Percentiles rank a stretch among this genome's conserved stretches.
Evolutionary conservation across 129 eudicot genomes (phyloP).

Genomic region (Mikania micrantha): DNA sequence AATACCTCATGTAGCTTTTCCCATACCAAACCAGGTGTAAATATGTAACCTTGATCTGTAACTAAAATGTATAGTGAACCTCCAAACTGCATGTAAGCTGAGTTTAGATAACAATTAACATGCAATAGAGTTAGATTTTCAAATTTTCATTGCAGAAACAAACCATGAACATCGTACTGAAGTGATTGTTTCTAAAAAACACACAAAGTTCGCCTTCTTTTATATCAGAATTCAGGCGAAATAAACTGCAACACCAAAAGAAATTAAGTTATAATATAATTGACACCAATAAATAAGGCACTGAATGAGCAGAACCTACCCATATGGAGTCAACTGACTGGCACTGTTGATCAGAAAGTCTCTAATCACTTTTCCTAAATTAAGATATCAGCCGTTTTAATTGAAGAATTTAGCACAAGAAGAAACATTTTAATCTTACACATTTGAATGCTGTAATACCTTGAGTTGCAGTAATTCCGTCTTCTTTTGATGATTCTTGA

Average conservation of each 20-base stretch:
- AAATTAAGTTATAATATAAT: background rate
- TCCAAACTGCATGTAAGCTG: slow-evolving; percentile 49
- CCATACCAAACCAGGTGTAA: slow-evolving; percentile 89
- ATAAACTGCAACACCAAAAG: slow-evolving; percentile 45
- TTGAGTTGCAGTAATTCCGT: slow-evolving; percentile 38
- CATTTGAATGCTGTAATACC: slow-evolving; percentile 31
- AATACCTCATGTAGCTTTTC: slow-evolving; percentile 89
- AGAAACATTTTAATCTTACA: slow-evolving; percentile 1
- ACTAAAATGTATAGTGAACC: slow-evolving; percentile 71
- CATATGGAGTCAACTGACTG: slow-evolving; percentile 71
- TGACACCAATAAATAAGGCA: background rate
- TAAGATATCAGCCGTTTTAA: slow-evolving; percentile 21
- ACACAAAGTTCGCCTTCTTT: slow-evolving; percentile 84
- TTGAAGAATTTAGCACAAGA: background rate
- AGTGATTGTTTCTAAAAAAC: slow-evolving; percentile 90
- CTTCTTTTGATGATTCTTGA: slow-evolving; percentile 29
- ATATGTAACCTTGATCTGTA: slow-evolving; percentile 84
- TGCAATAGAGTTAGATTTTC: background rate
- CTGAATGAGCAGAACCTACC: slow-evolving; percentile 41
- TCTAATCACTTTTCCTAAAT: slow-evolving; percentile 56
- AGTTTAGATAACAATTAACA: slow-evolving; percentile 10
- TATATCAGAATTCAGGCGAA: slow-evolving; percentile 59
- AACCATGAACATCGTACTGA: slow-evolving; percentile 97
- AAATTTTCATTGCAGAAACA: slow-evolving; percentile 15
- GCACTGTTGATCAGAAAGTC: slow-evolving; percentile 64